Evolutionary conservation across 108 stramenopile species (phyloP).

Genomic region (Chaetoceros tenuissimus): DNA sequence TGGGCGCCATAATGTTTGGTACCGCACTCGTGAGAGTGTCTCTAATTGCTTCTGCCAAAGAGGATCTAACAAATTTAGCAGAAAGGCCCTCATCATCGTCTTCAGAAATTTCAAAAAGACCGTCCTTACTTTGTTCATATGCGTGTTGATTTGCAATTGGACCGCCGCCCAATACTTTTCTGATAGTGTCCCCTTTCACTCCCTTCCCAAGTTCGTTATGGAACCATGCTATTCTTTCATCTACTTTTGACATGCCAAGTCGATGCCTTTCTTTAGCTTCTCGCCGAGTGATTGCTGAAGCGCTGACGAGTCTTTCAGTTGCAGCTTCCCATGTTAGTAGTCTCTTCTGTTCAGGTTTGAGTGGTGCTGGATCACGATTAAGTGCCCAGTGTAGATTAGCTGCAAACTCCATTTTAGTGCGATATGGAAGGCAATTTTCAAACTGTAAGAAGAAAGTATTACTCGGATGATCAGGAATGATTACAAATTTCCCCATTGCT

Average conservation of each 20-base stretch:
- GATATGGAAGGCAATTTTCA: constrained; percentile 68
- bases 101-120: constrained; percentile 14
- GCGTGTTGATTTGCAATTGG: constrained; percentile 56
- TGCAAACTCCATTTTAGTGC: constrained; percentile 65
- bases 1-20: neutral
- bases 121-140: constrained; percentile 30
- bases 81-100: constrained; percentile 35
- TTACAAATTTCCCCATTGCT: constrained; percentile 81
- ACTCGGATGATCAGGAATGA: constrained; percentile 64
- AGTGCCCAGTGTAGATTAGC: constrained; percentile 69
- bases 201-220: constrained; percentile 70
- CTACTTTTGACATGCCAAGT: constrained; percentile 44
- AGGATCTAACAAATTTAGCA: constrained; percentile 35
- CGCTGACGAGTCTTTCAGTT: constrained; percentile 59
- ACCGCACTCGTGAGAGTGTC: constrained; percentile 19
- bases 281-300: constrained; percentile 49
- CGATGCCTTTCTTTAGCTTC: constrained; percentile 47
- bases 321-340: constrained; percentile 80
- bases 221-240: constrained; percentile 71
- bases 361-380: constrained; percentile 64
- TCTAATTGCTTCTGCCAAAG: constrained; percentile 45
- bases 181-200: constrained; percentile 50
- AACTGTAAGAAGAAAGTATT: constrained; percentile 68
- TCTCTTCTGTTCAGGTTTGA: constrained; percentile 42
- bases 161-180: constrained; percentile 59